A percentile compares a stretch with the other conserved stretches of the same genome.
These are phyloP conservation scores for Clavispora santaluciae DNA, from an alignment of 805 yeast genomes.

Conservation along the genomic window DNA sequence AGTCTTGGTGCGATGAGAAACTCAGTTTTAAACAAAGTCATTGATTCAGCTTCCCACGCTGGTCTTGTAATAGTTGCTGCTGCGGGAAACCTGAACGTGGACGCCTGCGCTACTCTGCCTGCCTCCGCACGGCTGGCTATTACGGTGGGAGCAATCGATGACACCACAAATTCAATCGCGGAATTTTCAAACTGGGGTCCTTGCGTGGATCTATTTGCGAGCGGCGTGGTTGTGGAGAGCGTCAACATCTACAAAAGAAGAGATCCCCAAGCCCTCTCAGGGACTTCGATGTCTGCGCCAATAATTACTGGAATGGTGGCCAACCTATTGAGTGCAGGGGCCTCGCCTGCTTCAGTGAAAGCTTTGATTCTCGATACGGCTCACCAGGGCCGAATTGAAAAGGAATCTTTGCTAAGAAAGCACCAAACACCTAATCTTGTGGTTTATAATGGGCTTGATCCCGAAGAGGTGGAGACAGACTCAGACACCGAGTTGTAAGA, in stretches of 20 bases:
- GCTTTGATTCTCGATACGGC: constrained; percentile 10
- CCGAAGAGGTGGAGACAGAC: constrained; percentile 1
- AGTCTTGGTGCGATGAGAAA: constrained; percentile 76
- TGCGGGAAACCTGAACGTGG: constrained; percentile 76
- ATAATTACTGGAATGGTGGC: constrained; percentile 14
- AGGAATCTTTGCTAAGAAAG: constrained; percentile 6
- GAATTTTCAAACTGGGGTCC: constrained; percentile 86
- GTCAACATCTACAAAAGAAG: constrained; percentile 33
- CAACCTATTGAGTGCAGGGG: constrained; percentile 13
- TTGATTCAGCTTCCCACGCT: constrained; percentile 65
- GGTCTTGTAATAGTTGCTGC: constrained; percentile 76
- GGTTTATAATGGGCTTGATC: constrained; percentile 17
- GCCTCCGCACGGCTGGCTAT: constrained; percentile 70
- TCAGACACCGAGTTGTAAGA: constrained; percentile 1
- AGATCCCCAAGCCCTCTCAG: constrained; percentile 10
- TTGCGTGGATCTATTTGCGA: constrained; percentile 84
- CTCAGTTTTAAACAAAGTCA: constrained; percentile 64
- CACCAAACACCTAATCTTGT: constrained; percentile 13
- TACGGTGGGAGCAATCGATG: constrained; percentile 88
- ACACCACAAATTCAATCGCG: constrained; percentile 63
- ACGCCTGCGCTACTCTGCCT: constrained; percentile 85
- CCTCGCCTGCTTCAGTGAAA: constrained; percentile 9
- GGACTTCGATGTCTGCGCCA: constrained; percentile 17
- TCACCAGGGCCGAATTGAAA: constrained; percentile 3
- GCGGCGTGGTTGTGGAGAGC: constrained; percentile 69